Base-by-base conservation (phyloP, 2,329 filamentous ascomycete genomes). In the Aspergillus sp. region DNA sequence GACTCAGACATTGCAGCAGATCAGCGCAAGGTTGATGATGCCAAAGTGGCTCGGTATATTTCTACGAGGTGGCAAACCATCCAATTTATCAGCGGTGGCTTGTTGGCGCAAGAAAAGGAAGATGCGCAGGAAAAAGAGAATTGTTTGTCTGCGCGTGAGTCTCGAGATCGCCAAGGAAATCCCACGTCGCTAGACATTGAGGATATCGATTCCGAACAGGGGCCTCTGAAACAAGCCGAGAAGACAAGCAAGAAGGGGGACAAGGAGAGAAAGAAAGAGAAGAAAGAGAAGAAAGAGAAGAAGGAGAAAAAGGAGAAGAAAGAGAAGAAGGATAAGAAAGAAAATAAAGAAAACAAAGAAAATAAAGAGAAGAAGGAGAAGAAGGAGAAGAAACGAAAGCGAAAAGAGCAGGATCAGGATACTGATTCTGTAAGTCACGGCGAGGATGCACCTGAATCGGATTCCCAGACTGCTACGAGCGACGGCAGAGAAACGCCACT, bases 31-130 rank as follows among this genome's bases (percentile, higher is more conserved):
- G 82, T 88, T 65, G 84, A 90, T 58, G 87, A 91, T 68, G 78
- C 90, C 47, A 90, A 90, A 79, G 84, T 91, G 69, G 87, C 86
- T 63, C 80, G 87, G 50, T 96, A 92, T 72, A 84, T 91, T 56
- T 87, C 89, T 66, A 83, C 85, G 69, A 91, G 88, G 75, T 93
- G 88, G 78, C 92, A 92, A 0, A 82, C 85, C 10, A 91, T 96
- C 82, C 86, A 88, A 52, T 99, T 99, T 75, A 89, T 99, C 24
- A 87, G 83, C 59, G 95, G 92, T n/a, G 95, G 94, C 0, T 84
- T 92, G 58, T 71, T 89, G 63, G 81, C 85, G 5, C 85, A 85
- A 12, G 85, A 87, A 61, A 82, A 84, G 69, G 79, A 82, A 58
- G 77, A 83, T 45, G 81, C 85, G 5, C 85, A 85, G 14, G 85